Base-by-base conservation (phyloP, 2,329 filamentous ascomycete species). In the Hypoxylon sp. region DNA sequence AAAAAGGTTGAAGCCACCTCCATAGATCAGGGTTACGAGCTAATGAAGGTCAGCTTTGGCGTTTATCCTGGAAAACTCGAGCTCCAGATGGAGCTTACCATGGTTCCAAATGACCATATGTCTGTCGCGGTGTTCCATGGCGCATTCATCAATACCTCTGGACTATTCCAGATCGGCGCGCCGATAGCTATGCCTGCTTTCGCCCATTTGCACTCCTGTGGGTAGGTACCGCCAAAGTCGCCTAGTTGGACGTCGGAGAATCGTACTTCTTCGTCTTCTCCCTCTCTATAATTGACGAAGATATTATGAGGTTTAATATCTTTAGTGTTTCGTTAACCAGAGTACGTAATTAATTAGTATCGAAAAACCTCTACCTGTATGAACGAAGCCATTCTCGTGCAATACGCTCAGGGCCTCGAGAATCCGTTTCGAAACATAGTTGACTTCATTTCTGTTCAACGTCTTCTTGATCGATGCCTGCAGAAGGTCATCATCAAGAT, bases 91-190 rank as follows among this genome's bases (percentile, higher is more conserved):
- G 30, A 13, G 2, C 30, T 32, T 13, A 32, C 30, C 6, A 32
- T 13, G 7, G 30, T 72, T 20, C 71, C 69, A 59, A 73, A 75
- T 7, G 71, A 75, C 72, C 70, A 73, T 17, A 73, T 65, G 19
- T 73, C 69, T 3, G 71, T 74, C 2, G 68, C 20, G 24, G 69
- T 72, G 20, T 55, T 53, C 72, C 68, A 74, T 8, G 59, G 61
- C 34, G 71, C 43, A 34, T 72, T 47, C 15, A 72, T 55, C 34
- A 53, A 62, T 17, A 66, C 67, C 59, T 74, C 71, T 13, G 69
- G 71, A 61, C 71, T 73, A 43, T 68, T 64, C 44, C 57, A 68
- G 50, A 71, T 64, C 24, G 39, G 47, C 13, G 70, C 65, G 17
- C 72, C 72, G 34, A 75, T 71, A 2, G 69, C 17, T 22, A 67